phyloP scores from a whole-genome alignment of 2,329 filamentous ascomycete species.

The Fusarium sp. region DNA sequence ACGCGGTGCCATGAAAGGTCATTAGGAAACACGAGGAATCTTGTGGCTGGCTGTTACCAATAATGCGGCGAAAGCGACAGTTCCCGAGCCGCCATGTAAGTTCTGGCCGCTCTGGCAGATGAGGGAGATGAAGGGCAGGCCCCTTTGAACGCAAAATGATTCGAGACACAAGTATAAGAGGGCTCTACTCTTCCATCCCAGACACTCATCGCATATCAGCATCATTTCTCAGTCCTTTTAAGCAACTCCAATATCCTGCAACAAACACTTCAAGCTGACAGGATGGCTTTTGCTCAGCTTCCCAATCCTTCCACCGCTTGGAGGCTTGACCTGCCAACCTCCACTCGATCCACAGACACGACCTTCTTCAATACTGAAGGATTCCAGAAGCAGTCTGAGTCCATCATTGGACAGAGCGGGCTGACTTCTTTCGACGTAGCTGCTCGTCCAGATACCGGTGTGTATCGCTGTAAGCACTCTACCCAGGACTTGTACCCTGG shows the following conservation, averaged over 20 bases:
- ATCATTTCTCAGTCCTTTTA: background rate
- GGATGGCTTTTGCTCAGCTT: conserved; percentile 8
- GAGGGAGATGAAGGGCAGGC: too few species aligned
- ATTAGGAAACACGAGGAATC: too few species aligned
- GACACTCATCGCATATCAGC: background rate
- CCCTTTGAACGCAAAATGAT: too few species aligned
- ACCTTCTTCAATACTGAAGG: background rate
- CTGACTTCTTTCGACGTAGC: background rate
- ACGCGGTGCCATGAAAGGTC: background rate
- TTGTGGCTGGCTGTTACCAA: background rate
- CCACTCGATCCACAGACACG: background rate
- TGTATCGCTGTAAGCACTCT: conserved; percentile 24
- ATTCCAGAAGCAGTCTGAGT: conserved; percentile 10
- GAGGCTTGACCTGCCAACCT: conserved; percentile 26
- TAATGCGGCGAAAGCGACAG: too few species aligned
- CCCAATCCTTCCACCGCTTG: conserved; percentile 18
- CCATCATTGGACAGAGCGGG: background rate
- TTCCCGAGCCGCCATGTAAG: too few species aligned
- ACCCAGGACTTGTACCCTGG: background rate
- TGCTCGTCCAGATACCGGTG: background rate
- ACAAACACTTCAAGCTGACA: background rate
- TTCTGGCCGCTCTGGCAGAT: too few species aligned
- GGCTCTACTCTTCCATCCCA: background rate
- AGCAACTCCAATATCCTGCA: background rate
- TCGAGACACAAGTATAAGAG: conserved; percentile 2